phyloP scores from a whole-genome alignment of 2,329 filamentous ascomycete genomes.

The Penicillium corylophilum region DNA sequence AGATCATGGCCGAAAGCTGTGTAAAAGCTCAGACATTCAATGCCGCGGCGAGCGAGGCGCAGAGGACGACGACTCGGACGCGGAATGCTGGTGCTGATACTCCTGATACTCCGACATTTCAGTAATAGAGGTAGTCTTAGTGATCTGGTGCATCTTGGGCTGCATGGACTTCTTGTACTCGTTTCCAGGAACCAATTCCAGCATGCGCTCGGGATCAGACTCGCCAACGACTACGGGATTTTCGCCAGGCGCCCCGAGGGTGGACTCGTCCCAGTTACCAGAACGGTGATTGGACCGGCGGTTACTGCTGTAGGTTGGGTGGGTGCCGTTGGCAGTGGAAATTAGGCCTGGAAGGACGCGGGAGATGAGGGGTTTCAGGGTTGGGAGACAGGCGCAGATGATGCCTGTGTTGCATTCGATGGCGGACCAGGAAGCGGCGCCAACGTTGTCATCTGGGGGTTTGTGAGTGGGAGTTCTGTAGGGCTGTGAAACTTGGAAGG shows the following conservation, averaged over 20 bases:
- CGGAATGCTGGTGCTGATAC: constrained; percentile 1
- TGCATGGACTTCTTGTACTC: constrained; percentile 7
- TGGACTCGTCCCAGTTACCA: constrained; percentile 30
- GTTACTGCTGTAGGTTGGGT: constrained; percentile 12
- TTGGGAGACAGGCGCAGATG: constrained; percentile 44
- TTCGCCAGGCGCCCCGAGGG: constrained; percentile 28
- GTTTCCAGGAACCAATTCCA: constrained; percentile 19
- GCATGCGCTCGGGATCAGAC: constrained; percentile 23
- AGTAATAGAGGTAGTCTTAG: constrained; percentile 3
- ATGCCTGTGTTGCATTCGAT: constrained; percentile 44
- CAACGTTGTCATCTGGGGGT: constrained; percentile 33
- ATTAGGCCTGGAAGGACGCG: constrained; percentile 31
- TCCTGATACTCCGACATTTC: constrained; percentile 6
- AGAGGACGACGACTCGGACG: constrained; percentile 8
- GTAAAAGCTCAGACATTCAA: neutral
- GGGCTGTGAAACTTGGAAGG: neutral
- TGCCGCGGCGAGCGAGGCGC: neutral
- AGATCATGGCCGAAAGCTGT: neutral
- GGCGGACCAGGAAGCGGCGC: constrained; percentile 38
- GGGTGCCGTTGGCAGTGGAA: constrained; percentile 24
- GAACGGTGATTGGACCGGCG: constrained; percentile 18
- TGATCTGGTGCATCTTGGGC: constrained; percentile 10
- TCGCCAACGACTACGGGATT: constrained; percentile 27
- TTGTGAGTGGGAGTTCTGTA: constrained; percentile 5
- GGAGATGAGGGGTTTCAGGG: constrained; percentile 37